phyloP scores from a whole-genome alignment of 2,329 filamentous ascomycete genomes.

The Penicillium sp. region DNA sequence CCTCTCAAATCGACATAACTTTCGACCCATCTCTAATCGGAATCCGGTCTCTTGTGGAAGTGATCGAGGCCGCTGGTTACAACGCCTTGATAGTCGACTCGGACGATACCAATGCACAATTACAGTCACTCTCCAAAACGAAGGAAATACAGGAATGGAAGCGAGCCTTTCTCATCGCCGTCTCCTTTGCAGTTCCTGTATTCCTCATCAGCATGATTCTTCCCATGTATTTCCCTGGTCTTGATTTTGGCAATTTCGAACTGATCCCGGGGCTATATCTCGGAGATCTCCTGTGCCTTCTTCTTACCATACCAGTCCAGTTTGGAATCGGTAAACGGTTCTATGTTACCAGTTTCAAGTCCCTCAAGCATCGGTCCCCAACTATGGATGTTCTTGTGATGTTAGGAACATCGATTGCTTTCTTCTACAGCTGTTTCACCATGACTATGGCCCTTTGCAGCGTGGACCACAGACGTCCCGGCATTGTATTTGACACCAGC shows the following conservation, averaged over 20 bases:
- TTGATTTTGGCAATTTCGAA: constrained; percentile 73
- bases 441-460: constrained; percentile 79
- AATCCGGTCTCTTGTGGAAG: constrained; percentile 76
- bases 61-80: constrained; percentile 76
- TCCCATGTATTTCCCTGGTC: constrained; percentile 73
- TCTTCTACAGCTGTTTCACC: constrained; percentile 87
- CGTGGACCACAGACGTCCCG: constrained; percentile 75
- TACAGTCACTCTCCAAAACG: constrained; percentile 94
- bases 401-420: constrained; percentile 88
- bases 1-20: constrained; percentile 69
- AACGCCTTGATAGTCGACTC: constrained; percentile 88
- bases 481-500: constrained; percentile 93
- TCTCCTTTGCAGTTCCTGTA: constrained; percentile 83
- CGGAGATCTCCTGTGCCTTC: constrained; percentile 79
- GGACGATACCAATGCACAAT: constrained; percentile 93
- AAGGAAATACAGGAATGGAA: constrained; percentile 94
- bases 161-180: constrained; percentile 72
- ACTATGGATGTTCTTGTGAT: constrained; percentile 98
- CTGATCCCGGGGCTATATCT: constrained; percentile 76
- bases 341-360: constrained; percentile 91
- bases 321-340: constrained; percentile 96
- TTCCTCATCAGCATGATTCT: constrained; percentile 91
- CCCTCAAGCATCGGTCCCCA: constrained; percentile 81
- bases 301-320: constrained; percentile 87
- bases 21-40: constrained; percentile 72